Evolutionary conservation across 2,329 filamentous ascomycete genomes (phyloP).

Genomic region (Claviceps sp.): DNA sequence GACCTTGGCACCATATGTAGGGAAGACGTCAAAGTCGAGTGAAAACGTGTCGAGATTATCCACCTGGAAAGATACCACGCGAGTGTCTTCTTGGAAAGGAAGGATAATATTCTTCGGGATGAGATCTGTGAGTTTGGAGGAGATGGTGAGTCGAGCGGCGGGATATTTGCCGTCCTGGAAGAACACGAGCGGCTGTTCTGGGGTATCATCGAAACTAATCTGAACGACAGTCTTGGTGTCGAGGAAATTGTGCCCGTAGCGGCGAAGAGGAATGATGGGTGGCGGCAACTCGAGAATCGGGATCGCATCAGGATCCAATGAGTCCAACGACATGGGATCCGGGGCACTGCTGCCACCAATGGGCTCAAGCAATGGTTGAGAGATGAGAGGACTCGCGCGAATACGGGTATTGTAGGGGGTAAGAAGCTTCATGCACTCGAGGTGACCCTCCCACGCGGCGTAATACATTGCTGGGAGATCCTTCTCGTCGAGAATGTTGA

Average conservation of each 20-base stretch:
- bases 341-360: constrained; percentile 37
- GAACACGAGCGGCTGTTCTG: constrained; percentile 73
- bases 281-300: constrained; percentile 85
- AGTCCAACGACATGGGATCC: constrained; percentile 54
- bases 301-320: constrained; percentile 73
- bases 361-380: constrained; percentile 29
- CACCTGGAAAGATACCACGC: constrained; percentile 87
- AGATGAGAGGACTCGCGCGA: constrained; percentile 29
- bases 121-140: constrained; percentile 87
- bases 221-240: constrained; percentile 96
- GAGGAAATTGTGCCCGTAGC: constrained; percentile 96
- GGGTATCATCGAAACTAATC: constrained; percentile 70
- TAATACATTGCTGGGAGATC: constrained; percentile 93
- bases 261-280: constrained; percentile 84
- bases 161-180: constrained; percentile 97
- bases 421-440: constrained; percentile 86
- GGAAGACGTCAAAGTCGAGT: constrained; percentile 94
- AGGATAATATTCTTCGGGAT: constrained; percentile 94
- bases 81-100: constrained; percentile 90
- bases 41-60: constrained; percentile 87
- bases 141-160: constrained; percentile 86
- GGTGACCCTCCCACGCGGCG: constrained; percentile 91
- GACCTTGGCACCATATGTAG: constrained; percentile 92
- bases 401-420: constrained; percentile 41
- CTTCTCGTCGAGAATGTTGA: constrained; percentile 80